A percentile compares a stretch with the other conserved stretches of the same genome.
Evolutionary conservation across 106 monocot genomes (phyloP).

Genomic region (Allium sativum): DNA sequence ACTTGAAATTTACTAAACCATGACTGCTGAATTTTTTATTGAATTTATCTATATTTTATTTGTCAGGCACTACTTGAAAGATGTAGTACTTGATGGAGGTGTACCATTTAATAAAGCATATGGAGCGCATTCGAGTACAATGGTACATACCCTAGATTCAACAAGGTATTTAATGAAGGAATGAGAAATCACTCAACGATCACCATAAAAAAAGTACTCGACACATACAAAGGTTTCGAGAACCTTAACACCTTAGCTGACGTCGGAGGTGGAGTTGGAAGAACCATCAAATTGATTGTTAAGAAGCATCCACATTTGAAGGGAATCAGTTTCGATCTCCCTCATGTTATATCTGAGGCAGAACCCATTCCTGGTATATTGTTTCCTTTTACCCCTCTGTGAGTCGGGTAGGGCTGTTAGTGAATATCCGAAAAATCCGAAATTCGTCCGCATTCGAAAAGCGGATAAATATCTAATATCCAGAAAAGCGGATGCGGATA

Average conservation of each 20-base stretch:
- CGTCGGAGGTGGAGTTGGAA: constrained; percentile 35
- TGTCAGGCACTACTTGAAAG: constrained; percentile 22
- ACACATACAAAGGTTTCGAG: constrained; percentile 17
- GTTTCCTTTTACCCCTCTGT: too few relatives aligned
- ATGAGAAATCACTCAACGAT: constrained; percentile 24
- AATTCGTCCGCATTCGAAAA: too few relatives aligned
- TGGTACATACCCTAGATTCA: constrained; percentile 27
- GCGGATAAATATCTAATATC: too few relatives aligned
- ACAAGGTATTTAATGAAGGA: constrained; percentile 26
- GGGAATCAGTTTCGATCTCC: constrained; percentile 37
- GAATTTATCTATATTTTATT: too few relatives aligned
- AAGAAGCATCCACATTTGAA: constrained; percentile 16
- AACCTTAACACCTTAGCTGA: constrained; percentile 20
- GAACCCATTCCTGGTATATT: constrained; percentile 18
- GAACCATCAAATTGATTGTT: constrained; percentile 18
- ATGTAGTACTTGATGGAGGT: constrained; percentile 23
- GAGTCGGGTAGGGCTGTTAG: too few relatives aligned
- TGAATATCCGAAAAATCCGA: too few relatives aligned
- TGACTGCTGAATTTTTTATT: too few relatives aligned
- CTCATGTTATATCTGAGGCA: constrained; percentile 38
- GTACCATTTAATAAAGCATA: constrained; percentile 32
- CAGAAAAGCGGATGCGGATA: too few relatives aligned
- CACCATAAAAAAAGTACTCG: constrained; percentile 16
- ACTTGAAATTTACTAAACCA: too few relatives aligned
- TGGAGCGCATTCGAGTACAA: constrained; percentile 29